Conservation (phyloP, 2,329 filamentous ascomycete genomes). For the Juglanconis sp. region DNA sequence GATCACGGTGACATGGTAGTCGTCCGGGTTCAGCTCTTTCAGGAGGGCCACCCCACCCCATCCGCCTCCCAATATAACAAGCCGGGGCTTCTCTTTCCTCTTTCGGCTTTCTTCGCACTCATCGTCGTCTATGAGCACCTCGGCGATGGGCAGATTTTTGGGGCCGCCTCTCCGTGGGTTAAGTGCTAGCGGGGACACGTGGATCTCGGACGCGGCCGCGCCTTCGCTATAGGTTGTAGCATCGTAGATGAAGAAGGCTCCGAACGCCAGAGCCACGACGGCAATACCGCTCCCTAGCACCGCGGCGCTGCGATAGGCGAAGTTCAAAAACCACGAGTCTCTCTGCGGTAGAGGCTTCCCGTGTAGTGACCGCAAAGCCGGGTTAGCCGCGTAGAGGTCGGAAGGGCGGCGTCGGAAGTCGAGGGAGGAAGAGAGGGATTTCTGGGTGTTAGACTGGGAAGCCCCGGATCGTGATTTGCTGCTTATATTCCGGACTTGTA, state of each 20-base stretch:
- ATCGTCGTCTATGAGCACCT: conserved; percentile 84
- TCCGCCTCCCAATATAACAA: conserved; percentile 89
- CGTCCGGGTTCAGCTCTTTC: conserved; percentile 83
- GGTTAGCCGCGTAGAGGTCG: conserved; percentile 21
- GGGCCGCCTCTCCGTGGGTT: conserved; percentile 80
- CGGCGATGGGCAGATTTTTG: conserved; percentile 90
- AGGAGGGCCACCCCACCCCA: conserved; percentile 93
- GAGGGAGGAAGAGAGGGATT: not conserved
- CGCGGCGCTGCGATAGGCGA: conserved; percentile 67
- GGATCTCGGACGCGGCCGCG: conserved; percentile 64
- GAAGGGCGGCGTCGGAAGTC: conserved; percentile 10
- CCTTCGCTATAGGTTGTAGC: conserved; percentile 82
- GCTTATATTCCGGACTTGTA: conserved; percentile 8
- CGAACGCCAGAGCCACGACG: conserved; percentile 64
- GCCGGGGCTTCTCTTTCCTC: conserved; percentile 82
- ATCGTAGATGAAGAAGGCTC: conserved; percentile 92
- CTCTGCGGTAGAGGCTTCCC: conserved; percentile 50
- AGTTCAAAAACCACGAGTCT: conserved; percentile 48
- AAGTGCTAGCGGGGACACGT: conserved; percentile 80
- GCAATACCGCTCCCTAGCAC: conserved; percentile 73
- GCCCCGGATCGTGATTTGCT: conserved; percentile 3
- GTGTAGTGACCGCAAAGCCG: conserved; percentile 41
- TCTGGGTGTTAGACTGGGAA: conserved; percentile 1
- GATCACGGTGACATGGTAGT: conserved; percentile 94
- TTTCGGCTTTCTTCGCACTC: conserved; percentile 67